Percentiles rank a stretch among this genome's conserved stretches.
These are phyloP conservation scores for Calcarisporium arbuscula DNA, from an alignment of 2,329 filamentous ascomycete species.

Conservation along the genomic window DNA sequence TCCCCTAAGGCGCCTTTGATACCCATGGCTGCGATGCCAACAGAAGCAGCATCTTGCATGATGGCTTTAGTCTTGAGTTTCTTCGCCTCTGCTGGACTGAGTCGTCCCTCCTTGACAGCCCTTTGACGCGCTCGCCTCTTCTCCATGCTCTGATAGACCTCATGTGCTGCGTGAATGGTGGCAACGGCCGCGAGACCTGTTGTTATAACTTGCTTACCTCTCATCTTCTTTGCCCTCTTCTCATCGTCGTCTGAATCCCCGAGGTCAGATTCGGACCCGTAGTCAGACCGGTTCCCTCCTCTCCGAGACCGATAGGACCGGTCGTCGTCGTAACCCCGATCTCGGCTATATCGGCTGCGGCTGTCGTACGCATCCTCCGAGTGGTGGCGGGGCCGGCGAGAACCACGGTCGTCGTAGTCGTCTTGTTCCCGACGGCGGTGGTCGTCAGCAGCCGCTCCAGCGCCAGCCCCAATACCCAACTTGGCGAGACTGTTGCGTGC, in stretches of 20 bases:
- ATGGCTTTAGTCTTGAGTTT: slow-evolving; percentile 52
- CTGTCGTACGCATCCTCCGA: slow-evolving; percentile 35
- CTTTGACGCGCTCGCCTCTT: slow-evolving; percentile 46
- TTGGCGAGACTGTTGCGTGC: slow-evolving; percentile 56
- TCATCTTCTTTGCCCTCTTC: slow-evolving; percentile 49
- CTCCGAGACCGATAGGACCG: slow-evolving; percentile 30
- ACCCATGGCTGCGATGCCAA: slow-evolving; percentile 51
- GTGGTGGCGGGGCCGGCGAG: slow-evolving; percentile 33
- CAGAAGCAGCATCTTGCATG: slow-evolving; percentile 51
- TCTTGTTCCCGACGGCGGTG: slow-evolving; percentile 35
- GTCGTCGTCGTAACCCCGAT: slow-evolving; percentile 38
- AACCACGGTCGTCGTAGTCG: slow-evolving; percentile 36
- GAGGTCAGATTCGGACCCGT: slow-evolving; percentile 47
- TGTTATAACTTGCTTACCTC: slow-evolving; percentile 55
- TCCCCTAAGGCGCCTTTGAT: slow-evolving; percentile 51
- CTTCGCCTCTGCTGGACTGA: slow-evolving; percentile 44
- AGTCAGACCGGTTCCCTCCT: slow-evolving; percentile 36
- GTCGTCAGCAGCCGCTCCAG: slow-evolving; percentile 29
- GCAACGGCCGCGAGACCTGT: slow-evolving; percentile 51
- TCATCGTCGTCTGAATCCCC: slow-evolving; percentile 53
- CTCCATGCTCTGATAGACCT: slow-evolving; percentile 53
- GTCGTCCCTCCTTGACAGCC: slow-evolving; percentile 47
- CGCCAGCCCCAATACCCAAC: slow-evolving; percentile 50
- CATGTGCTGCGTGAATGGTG: slow-evolving; percentile 54
- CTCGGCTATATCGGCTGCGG: slow-evolving; percentile 33